Percentiles rank a stretch among this genome's conserved stretches.
Evolutionary conservation across 139 green algal species (phyloP).

Genomic region (Chlorella sp.): DNA sequence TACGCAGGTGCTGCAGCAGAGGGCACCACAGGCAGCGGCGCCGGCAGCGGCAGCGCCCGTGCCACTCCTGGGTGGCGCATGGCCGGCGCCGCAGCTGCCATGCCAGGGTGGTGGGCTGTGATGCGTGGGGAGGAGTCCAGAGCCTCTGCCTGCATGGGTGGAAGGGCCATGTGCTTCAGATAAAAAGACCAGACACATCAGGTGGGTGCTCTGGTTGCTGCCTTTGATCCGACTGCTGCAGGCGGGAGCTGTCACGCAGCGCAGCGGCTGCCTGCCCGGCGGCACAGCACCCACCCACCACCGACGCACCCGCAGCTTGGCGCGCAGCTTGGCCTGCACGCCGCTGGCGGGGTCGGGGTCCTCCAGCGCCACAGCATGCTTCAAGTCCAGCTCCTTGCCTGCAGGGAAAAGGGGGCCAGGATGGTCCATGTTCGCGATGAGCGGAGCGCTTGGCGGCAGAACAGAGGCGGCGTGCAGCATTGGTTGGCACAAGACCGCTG

Average conservation of each 20-base stretch:
- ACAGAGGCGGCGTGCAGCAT: too few relatives aligned
- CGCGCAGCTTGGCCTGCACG: slow-evolving; percentile 8
- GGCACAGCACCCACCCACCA: neutral
- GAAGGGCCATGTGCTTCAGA: neutral
- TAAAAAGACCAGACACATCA: neutral
- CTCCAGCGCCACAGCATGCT: slow-evolving; percentile 21
- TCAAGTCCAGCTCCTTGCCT: slow-evolving; percentile 12
- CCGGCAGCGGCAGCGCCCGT: neutral
- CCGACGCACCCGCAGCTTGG: slow-evolving; percentile 16
- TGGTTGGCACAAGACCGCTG: too few relatives aligned
- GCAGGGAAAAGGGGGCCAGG: too few relatives aligned
- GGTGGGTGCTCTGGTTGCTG: too few relatives aligned
- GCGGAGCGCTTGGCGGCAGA: too few relatives aligned
- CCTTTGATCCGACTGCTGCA: neutral
- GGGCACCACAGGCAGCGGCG: neutral
- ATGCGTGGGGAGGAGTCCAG: neutral
- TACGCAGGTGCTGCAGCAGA: neutral
- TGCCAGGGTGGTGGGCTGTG: neutral
- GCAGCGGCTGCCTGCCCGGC: neutral
- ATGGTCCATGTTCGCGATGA: too few relatives aligned
- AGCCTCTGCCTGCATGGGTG: neutral
- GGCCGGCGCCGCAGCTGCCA: neutral
- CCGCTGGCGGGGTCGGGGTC: slow-evolving; percentile 9
- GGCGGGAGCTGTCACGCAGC: neutral
- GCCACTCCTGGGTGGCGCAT: neutral